Evolutionary conservation across 371 early-diverging fungal species (phyloP).

Genomic region (Mucor mucedo): DNA sequence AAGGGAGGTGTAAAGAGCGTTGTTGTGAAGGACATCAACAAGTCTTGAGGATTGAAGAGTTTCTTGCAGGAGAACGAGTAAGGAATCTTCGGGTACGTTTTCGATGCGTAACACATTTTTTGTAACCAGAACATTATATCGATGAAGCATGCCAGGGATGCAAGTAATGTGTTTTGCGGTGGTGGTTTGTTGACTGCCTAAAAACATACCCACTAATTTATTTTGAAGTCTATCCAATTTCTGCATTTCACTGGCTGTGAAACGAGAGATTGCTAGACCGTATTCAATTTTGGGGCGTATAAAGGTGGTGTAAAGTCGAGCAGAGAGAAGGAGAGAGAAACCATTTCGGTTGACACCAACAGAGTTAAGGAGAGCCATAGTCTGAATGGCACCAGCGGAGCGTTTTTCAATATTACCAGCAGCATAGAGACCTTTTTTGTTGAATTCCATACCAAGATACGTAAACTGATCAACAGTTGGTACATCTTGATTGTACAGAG

Average conservation of each 20-base stretch:
- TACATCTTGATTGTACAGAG: constrained; percentile 17
- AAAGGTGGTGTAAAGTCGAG: background rate
- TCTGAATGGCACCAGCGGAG: background rate
- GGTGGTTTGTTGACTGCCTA: background rate
- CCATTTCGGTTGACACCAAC: background rate
- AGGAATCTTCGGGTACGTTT: background rate
- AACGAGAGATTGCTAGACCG: background rate
- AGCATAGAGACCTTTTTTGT: background rate
- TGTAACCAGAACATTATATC: background rate
- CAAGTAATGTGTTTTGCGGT: constrained; percentile 6
- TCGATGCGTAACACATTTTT: background rate
- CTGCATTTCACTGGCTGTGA: background rate
- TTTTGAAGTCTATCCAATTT: background rate
- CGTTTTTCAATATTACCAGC: background rate
- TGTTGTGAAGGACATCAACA: background rate
- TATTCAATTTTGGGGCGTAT: constrained; percentile 2
- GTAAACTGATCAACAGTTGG: constrained; percentile 16
- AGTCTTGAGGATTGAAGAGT: background rate
- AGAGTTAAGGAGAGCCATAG: constrained; percentile 7
- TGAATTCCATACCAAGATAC: constrained; percentile 24
- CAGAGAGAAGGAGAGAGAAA: constrained; percentile 1
- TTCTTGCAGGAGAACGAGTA: background rate
- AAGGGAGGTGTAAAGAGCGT: background rate
- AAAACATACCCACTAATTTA: background rate
- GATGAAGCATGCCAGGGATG: background rate